These are phyloP conservation scores for Hymenoscyphus infarciens DNA, from an alignment of 2,329 filamentous ascomycete species.

Conservation along the genomic window DNA sequence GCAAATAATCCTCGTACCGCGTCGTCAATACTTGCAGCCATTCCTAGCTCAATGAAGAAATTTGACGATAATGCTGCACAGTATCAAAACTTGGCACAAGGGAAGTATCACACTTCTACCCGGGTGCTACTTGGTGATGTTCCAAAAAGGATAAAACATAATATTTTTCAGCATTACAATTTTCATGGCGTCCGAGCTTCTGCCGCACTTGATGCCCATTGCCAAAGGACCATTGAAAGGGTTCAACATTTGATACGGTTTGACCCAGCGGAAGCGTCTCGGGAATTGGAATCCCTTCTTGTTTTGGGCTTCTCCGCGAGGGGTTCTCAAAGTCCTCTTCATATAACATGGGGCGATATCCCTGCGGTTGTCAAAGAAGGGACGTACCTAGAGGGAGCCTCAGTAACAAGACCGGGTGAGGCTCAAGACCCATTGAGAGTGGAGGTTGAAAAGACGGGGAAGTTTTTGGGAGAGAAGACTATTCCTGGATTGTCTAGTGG, in stretches of 20 bases:
- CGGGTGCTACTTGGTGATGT: not conserved
- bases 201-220: not conserved
- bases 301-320: not conserved
- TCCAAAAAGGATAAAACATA: not conserved
- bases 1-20: not conserved
- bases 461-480: not conserved
- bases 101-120: not conserved
- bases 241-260: not conserved
- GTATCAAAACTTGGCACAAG: not conserved
- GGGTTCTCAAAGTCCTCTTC: too few relatives aligned
- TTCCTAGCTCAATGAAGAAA: not conserved
- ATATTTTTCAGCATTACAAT: not conserved
- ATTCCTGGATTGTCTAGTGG: not conserved
- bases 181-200: not conserved
- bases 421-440: not conserved
- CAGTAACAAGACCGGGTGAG: not conserved
- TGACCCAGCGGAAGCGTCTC: not conserved
- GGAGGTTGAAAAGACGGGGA: not conserved
- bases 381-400: not conserved
- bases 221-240: not conserved
- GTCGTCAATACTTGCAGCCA: not conserved
- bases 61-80: not conserved
- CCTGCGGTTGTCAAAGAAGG: too few relatives aligned
- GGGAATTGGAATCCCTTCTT: not conserved
- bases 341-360: too few relatives aligned